These are phyloP conservation scores for Colletotrichum salicis DNA, from an alignment of 2,329 filamentous ascomycete genomes.

Conservation along the genomic window DNA sequence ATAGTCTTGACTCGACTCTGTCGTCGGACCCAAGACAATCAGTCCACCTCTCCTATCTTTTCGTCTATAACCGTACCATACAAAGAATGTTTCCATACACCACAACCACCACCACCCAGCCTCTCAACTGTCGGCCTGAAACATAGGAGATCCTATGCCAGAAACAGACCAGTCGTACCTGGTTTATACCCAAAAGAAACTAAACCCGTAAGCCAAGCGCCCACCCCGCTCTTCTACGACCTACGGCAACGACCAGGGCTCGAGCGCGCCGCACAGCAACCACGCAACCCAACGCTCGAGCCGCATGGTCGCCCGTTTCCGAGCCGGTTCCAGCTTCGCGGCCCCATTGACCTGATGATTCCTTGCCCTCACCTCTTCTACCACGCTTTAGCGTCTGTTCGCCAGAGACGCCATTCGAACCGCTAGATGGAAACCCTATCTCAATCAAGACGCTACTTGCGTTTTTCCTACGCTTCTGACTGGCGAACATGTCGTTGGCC, in stretches of 20 bases:
- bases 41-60: neutral
- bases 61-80: neutral
- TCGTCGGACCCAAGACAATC: neutral
- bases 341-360: neutral
- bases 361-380: neutral
- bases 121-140: conserved; percentile 17
- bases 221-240: neutral
- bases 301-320: conserved; percentile 16
- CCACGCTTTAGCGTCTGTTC: conserved; percentile 32
- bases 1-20: neutral
- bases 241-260: conserved; percentile 1
- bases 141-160: conserved; percentile 18
- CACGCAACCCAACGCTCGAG: conserved; percentile 28
- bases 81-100: neutral
- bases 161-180: conserved; percentile 25
- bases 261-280: conserved; percentile 27
- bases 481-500: neutral
- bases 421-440: conserved; percentile 22
- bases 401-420: conserved; percentile 16
- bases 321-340: conserved; percentile 1
- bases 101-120: neutral
- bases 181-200: conserved; percentile 8
- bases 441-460: conserved; percentile 10
- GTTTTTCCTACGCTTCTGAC: neutral
- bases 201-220: neutral